Percentiles rank a stretch among this genome's conserved stretches.
These are phyloP conservation scores for Mycena olivaceomarginata DNA, from an alignment of 768 basidiomycete genomes.

Conservation along the genomic window DNA sequence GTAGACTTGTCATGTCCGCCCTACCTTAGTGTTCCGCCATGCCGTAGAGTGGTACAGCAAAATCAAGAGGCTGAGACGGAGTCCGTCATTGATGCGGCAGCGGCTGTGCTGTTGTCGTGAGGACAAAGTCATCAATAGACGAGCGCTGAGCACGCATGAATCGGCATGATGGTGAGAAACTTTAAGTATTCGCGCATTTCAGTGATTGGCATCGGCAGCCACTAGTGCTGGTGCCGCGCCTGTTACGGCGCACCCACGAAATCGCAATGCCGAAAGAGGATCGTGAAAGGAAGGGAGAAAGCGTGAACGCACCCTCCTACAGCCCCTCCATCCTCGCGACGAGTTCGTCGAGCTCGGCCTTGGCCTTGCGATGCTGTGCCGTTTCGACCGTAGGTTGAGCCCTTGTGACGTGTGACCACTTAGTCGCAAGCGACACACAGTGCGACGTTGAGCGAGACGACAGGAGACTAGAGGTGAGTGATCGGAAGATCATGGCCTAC, in stretches of 20 bases:
- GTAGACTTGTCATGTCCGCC: conserved; percentile 5
- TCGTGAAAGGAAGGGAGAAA: background rate
- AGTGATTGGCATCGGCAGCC: no score
- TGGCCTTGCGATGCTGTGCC: conserved; percentile 3
- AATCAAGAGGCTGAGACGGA: conserved; percentile 16
- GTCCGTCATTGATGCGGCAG: conserved; percentile 14
- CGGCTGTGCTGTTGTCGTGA: conserved; percentile 24
- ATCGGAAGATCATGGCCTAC: no score
- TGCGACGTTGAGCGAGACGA: no score
- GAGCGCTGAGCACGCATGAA: conserved; percentile 9
- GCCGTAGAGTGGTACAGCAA: conserved; percentile 14
- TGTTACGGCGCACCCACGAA: background rate
- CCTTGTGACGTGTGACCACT: no score
- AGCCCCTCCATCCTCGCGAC: conserved; percentile 30
- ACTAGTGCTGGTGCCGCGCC: background rate
- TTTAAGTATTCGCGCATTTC: no score
- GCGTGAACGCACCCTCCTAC: conserved; percentile 5
- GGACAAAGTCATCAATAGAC: conserved; percentile 12
- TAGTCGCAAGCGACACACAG: no score
- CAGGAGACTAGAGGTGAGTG: no score
- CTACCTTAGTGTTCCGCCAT: conserved; percentile 10
- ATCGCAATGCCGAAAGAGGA: background rate
- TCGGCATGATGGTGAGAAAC: background rate
- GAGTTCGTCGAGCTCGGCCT: background rate
- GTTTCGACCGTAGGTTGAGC: no score